A percentile compares a stretch with the other conserved stretches of the same genome.
These are phyloP conservation scores for Lentinula novae-zelandiae DNA, from an alignment of 1,284 basidiomycete species.

Conservation along the genomic window DNA sequence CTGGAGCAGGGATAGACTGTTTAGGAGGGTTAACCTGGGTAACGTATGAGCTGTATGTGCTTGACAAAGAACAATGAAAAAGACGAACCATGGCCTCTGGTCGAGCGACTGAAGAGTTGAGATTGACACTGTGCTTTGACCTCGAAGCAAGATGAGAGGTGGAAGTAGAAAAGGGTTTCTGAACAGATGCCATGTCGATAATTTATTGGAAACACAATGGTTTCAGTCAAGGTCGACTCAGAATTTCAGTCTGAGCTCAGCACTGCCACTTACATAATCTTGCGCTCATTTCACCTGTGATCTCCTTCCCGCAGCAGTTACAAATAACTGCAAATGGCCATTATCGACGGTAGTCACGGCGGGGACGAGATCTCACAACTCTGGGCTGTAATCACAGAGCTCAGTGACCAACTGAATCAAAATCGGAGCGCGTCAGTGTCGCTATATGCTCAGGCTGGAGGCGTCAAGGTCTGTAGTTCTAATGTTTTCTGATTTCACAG, in stretches of 20 bases:
- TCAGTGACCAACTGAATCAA: conserved; percentile 80
- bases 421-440: conserved; percentile 64
- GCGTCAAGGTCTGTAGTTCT: conserved; percentile 67
- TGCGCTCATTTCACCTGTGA: background rate
- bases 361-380: conserved; percentile 64
- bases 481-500: background rate
- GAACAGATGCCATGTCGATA: conserved; percentile 4
- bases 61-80: background rate
- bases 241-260: background rate
- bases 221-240: background rate
- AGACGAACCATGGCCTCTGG: background rate
- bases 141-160: background rate
- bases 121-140: conserved; percentile 1
- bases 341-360: conserved; percentile 29
- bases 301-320: background rate
- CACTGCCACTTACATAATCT: background rate
- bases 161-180: background rate
- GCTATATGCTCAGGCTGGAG: conserved; percentile 63
- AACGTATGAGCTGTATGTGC: background rate
- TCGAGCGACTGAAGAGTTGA: background rate
- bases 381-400: conserved; percentile 73
- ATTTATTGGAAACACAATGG: background rate
- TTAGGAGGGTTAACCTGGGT: background rate
- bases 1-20: background rate
- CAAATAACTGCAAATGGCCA: conserved; percentile 28